Conservation (phyloP, 352 stramenopile species). For the Phytopythium oedochilum region DNA sequence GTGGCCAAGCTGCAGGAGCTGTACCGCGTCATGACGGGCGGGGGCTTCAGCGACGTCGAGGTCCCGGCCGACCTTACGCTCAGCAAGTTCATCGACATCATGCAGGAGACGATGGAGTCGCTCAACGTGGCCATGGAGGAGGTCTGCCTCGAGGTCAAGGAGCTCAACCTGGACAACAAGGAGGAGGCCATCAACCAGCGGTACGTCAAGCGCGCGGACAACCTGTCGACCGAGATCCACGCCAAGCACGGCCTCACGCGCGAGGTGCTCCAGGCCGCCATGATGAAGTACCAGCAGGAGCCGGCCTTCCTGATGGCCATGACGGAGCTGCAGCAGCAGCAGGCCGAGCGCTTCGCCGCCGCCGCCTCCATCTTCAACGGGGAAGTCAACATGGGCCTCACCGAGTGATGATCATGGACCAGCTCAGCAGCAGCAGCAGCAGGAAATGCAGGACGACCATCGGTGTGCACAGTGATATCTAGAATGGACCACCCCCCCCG, state of each 20-base stretch:
- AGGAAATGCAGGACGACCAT: slow-evolving; percentile 18
- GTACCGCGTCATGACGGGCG: slow-evolving; percentile 85
- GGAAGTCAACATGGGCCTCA: slow-evolving; percentile 87
- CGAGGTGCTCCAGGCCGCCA: slow-evolving; percentile 84
- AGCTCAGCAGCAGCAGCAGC: neutral
- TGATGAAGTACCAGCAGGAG: slow-evolving; percentile 91
- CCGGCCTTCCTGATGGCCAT: slow-evolving; percentile 83
- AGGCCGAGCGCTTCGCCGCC: slow-evolving; percentile 78
- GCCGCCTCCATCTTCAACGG: slow-evolving; percentile 84
- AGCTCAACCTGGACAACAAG: slow-evolving; percentile 86
- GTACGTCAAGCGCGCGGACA: slow-evolving; percentile 86
- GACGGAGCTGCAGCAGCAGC: slow-evolving; percentile 84
- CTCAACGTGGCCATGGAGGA: slow-evolving; percentile 88
- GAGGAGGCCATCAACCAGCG: slow-evolving; percentile 87
- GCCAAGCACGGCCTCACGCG: slow-evolving; percentile 84
- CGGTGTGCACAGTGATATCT: slow-evolving; percentile 21
- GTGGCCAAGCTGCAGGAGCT: slow-evolving; percentile 86
- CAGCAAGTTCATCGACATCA: slow-evolving; percentile 87
- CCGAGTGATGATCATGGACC: slow-evolving; percentile 56
- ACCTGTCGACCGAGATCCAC: slow-evolving; percentile 82
- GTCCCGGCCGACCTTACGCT: slow-evolving; percentile 79
- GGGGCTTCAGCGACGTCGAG: slow-evolving; percentile 76
- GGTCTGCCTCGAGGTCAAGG: slow-evolving; percentile 85
- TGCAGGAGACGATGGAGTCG: slow-evolving; percentile 89
- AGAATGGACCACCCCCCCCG: slow-evolving; percentile 10